Conservation (phyloP, 306 rosid species). For the Quercus agrifolia region DNA sequence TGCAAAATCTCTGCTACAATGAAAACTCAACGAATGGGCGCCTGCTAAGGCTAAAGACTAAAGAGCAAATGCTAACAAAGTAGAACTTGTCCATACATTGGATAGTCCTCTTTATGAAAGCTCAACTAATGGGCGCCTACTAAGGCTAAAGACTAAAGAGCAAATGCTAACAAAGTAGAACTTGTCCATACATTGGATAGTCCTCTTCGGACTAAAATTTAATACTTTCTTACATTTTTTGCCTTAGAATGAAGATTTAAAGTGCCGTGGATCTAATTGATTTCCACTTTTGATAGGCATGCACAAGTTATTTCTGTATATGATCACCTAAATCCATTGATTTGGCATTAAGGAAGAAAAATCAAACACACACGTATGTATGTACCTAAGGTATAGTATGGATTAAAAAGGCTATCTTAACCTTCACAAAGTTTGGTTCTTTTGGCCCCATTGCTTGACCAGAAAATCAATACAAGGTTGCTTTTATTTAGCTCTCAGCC, state of each 20-base stretch:
- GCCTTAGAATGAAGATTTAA: conserved; percentile 6
- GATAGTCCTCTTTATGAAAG: background rate
- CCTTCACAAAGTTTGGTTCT: too few species aligned
- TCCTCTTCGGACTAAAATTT: conserved; percentile 11
- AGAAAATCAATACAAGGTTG: too few species aligned
- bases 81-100: background rate
- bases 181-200: background rate
- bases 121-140: conserved; percentile 28
- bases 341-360: background rate
- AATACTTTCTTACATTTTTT: conserved; percentile 8
- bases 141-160: conserved; percentile 19
- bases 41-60: conserved; percentile 31
- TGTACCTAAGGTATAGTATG: too few species aligned
- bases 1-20: conserved; percentile 20
- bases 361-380: too few species aligned
- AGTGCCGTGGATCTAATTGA: conserved; percentile 1
- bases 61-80: conserved; percentile 8
- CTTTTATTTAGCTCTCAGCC: too few species aligned
- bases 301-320: background rate
- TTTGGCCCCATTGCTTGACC: too few species aligned
- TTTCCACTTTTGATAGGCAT: background rate
- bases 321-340: background rate
- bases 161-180: conserved; percentile 7
- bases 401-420: too few species aligned
- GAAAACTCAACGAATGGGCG: conserved; percentile 17